Conservation (phyloP, 1,284 basidiomycete species). For the Pseudozyma sp. region DNA sequence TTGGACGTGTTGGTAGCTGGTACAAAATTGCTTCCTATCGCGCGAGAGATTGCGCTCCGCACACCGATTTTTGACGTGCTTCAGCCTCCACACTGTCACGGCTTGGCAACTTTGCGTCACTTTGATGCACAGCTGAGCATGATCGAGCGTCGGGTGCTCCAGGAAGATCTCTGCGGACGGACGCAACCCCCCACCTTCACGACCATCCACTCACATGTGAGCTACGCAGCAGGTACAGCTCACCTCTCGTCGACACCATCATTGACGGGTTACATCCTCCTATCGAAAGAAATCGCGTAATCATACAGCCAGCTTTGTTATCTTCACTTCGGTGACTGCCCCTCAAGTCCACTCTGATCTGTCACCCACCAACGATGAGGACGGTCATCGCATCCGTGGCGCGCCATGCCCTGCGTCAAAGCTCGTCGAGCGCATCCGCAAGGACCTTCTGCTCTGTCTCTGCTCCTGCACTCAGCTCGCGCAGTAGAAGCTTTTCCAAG, state of each 20-base stretch:
- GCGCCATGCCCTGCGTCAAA: conserved; percentile 15
- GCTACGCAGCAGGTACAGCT: too few species aligned
- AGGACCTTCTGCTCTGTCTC: conserved; percentile 25
- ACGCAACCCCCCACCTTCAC: not conserved
- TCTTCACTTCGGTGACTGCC: too few species aligned
- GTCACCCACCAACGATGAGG: conserved; percentile 17
- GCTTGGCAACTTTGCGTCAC: conserved; percentile 12
- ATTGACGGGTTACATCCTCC: too few species aligned
- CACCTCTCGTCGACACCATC: too few species aligned
- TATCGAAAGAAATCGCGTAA: too few species aligned
- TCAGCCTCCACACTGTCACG: conserved; percentile 25
- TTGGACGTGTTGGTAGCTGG: not conserved
- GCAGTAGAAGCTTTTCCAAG: conserved; percentile 20
- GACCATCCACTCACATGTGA: not conserved
- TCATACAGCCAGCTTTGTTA: too few species aligned
- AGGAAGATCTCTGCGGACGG: not conserved
- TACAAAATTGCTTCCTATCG: conserved; percentile 22
- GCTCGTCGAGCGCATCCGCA: conserved; percentile 6
- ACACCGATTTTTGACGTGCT: conserved; percentile 7
- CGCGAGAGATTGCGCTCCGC: conserved; percentile 21
- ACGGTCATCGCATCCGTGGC: conserved; percentile 7
- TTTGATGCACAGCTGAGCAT: conserved; percentile 15
- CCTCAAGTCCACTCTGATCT: too few species aligned
- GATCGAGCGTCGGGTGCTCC: not conserved
- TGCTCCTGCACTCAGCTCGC: conserved; percentile 29